Conservation (phyloP, 164 flowering plant species). For the Tinospora cordifolia region DNA sequence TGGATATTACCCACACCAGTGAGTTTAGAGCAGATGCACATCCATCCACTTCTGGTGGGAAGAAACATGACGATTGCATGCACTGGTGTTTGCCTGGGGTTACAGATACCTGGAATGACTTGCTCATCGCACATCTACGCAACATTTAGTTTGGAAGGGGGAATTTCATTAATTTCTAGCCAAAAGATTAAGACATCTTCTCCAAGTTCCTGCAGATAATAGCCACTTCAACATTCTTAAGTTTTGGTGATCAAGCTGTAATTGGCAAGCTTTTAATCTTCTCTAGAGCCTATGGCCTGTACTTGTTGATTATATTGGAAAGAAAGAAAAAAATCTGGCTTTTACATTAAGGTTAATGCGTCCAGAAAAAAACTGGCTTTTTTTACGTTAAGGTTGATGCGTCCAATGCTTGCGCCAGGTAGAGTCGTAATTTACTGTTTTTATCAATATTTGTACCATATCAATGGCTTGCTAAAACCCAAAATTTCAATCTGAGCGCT, state of each 20-base stretch:
- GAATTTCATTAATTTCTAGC: slow-evolving; percentile 9
- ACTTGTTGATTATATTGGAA: background rate
- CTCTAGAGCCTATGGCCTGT: background rate
- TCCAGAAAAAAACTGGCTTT: too few species aligned
- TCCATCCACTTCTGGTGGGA: slow-evolving; percentile 80
- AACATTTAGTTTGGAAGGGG: slow-evolving; percentile 15
- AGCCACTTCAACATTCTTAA: background rate
- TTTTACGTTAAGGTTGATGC: background rate
- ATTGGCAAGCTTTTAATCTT: background rate
- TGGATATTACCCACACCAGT: slow-evolving; percentile 73
- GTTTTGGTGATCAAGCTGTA: background rate
- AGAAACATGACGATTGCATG: slow-evolving; percentile 98
- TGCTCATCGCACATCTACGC: slow-evolving; percentile 45
- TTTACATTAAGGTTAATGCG: background rate
- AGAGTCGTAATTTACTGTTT: background rate
- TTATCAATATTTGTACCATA: background rate
- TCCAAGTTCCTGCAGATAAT: background rate
- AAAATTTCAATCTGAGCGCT: background rate
- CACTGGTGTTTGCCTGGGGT: slow-evolving; percentile 96
- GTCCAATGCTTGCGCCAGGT: background rate
- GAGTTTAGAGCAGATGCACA: slow-evolving; percentile 95
- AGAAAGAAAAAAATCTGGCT: too few species aligned
- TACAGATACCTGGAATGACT: slow-evolving; percentile 91
- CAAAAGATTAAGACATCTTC: background rate
- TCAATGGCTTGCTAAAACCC: background rate